phyloP scores from a whole-genome alignment of 176 grass and related monocot species.

The Musa itinerans region DNA sequence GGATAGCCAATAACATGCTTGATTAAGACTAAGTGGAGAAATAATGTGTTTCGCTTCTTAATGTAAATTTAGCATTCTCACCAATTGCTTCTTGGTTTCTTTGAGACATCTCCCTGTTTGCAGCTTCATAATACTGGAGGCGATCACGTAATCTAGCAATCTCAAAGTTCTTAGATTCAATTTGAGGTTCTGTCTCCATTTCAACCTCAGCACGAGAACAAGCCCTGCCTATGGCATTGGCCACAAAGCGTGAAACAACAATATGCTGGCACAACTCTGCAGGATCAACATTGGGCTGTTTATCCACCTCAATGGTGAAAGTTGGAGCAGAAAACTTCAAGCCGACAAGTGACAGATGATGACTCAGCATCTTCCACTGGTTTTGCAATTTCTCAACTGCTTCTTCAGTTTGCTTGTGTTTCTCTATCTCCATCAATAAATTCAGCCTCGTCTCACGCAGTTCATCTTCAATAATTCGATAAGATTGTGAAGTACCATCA shows the following conservation, averaged over 20 bases:
- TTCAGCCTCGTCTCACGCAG: conserved; percentile 4
- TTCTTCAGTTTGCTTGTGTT: conserved; percentile 15
- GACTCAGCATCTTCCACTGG: conserved; percentile 1
- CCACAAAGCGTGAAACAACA: conserved; percentile 12
- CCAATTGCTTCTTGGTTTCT: conserved; percentile 23
- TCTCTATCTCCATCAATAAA: conserved; percentile 11
- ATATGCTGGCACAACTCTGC: conserved; percentile 18
- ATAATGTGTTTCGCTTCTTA: not conserved
- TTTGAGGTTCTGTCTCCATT: conserved; percentile 2
- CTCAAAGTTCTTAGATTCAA: conserved; percentile 25
- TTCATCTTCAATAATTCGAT: conserved; percentile 11
- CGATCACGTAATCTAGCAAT: conserved; percentile 19
- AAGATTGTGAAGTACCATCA: conserved; percentile 5
- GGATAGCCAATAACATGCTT: not conserved
- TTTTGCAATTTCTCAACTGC: conserved; percentile 17
- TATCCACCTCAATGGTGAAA: not conserved
- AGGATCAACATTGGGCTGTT: conserved; percentile 3
- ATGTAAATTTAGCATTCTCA: not conserved
- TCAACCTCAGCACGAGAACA: conserved; percentile 6
- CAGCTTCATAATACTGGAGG: conserved; percentile 27
- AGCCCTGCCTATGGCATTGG: conserved; percentile 12
- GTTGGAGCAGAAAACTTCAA: not conserved
- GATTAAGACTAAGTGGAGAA: not conserved
- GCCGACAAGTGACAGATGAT: conserved; percentile 8
- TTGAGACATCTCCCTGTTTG: conserved; percentile 25